Conservation (phyloP, 1,284 basidiomycete genomes). For the Irpex sp. region DNA sequence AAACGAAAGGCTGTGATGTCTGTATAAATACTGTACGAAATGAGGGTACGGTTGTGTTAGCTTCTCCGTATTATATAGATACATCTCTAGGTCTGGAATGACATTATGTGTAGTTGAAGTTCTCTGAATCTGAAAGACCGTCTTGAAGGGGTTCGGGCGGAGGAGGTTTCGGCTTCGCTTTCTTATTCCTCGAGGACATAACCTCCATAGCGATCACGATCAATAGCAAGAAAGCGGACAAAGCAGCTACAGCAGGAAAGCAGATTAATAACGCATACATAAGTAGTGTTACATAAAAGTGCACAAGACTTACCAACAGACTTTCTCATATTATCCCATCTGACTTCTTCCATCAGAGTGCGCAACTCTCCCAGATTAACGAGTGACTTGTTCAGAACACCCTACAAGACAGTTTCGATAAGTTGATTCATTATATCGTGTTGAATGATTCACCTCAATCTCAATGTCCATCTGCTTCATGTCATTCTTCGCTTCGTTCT, state of each 20-base stretch:
- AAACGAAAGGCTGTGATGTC: background rate
- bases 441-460: conserved; percentile 69
- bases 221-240: conserved; percentile 60
- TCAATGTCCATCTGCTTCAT: conserved; percentile 84
- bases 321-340: conserved; percentile 89
- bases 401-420: conserved; percentile 38
- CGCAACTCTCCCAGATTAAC: conserved; percentile 84
- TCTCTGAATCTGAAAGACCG: conserved; percentile 17
- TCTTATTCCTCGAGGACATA: conserved; percentile 25
- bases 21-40: background rate
- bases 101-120: conserved; percentile 24
- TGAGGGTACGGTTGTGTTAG: background rate
- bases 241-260: conserved; percentile 40
- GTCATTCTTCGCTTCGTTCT: conserved; percentile 89
- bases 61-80: background rate
- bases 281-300: background rate
- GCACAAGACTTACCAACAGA: conserved; percentile 66
- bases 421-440: background rate
- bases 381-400: conserved; percentile 83
- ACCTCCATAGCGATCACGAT: conserved; percentile 71
- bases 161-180: conserved; percentile 35
- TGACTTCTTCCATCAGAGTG: conserved; percentile 83
- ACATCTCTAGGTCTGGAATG: background rate
- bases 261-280: background rate
- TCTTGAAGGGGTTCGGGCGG: conserved; percentile 21